Evolutionary conservation across 495 filamentous ascomycete species (phyloP).

Genomic region (Neurospora sp.): DNA sequence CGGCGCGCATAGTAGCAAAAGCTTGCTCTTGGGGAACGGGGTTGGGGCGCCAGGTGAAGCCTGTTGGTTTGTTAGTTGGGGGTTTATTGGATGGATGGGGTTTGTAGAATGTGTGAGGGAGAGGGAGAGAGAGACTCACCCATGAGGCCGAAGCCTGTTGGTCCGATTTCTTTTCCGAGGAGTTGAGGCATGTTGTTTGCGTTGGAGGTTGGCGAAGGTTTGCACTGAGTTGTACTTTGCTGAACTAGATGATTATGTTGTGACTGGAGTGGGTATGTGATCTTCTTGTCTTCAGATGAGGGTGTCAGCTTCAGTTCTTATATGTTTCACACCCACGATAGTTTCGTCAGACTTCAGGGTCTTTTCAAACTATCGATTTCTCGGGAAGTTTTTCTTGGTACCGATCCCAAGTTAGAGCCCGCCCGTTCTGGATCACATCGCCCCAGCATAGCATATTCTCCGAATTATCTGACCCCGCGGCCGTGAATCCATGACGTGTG

Average conservation of each 20-base stretch:
- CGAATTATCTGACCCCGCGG: neutral
- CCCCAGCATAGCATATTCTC: neutral
- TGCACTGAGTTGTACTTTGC: neutral
- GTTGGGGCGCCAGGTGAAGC: constrained; percentile 62
- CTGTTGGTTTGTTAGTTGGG: constrained; percentile 21
- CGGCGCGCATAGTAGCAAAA: constrained; percentile 57
- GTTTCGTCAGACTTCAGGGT: neutral
- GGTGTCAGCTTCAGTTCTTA: neutral
- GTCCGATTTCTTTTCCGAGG: constrained; percentile 40
- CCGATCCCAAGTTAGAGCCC: neutral
- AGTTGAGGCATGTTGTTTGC: constrained; percentile 36
- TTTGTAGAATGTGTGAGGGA: neutral
- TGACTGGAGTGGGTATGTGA: neutral
- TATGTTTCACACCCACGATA: neutral
- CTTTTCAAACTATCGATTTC: neutral
- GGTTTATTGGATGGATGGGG: neutral
- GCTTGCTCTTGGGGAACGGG: constrained; percentile 50
- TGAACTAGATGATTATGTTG: neutral
- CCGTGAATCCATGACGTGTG: neutral
- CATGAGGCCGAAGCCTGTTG: constrained; percentile 52
- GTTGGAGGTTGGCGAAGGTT: neutral
- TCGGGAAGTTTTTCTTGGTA: neutral
- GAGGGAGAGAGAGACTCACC: constrained; percentile 16
- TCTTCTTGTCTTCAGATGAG: neutral
- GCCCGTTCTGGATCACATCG: neutral